Evolutionary conservation across 768 basidiomycete species (phyloP).

Genomic region (Serendipita sp.): DNA sequence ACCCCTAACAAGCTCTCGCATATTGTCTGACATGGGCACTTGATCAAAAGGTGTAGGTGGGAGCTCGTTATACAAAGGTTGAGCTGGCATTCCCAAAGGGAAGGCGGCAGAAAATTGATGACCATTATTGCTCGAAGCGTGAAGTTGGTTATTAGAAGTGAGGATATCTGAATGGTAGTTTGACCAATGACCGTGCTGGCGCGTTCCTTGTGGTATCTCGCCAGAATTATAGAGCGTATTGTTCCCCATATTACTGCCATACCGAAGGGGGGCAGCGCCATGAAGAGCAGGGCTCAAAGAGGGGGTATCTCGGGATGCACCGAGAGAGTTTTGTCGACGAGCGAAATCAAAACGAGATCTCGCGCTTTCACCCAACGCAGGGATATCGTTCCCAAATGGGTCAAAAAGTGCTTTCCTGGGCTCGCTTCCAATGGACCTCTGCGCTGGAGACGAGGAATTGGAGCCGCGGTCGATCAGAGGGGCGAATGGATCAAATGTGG

Average conservation of each 20-base stretch:
- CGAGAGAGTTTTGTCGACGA: conserved; percentile 25
- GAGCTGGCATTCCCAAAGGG: background rate
- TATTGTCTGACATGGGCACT: background rate
- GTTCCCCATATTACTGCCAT: background rate
- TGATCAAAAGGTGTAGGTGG: conserved; percentile 3
- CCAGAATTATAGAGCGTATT: background rate
- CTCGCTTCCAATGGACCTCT: conserved; percentile 29
- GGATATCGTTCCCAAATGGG: conserved; percentile 30
- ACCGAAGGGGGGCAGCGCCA: background rate
- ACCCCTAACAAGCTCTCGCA: conserved; percentile 1
- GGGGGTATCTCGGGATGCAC: background rate
- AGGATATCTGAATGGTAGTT: background rate
- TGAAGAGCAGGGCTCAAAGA: background rate
- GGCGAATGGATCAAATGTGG: conserved; percentile 53
- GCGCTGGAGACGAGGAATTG: conserved; percentile 20
- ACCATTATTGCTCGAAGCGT: background rate
- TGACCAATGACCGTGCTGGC: background rate
- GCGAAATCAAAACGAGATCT: conserved; percentile 72
- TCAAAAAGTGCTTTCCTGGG: conserved; percentile 20
- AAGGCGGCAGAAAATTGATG: background rate
- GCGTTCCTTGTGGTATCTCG: background rate
- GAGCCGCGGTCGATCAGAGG: conserved; percentile 37
- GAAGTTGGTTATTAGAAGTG: too few relatives aligned
- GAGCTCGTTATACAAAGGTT: background rate
- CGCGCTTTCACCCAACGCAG: background rate